Conservation (phyloP, 257 asterid species). For the Rubia yunnanensis region DNA sequence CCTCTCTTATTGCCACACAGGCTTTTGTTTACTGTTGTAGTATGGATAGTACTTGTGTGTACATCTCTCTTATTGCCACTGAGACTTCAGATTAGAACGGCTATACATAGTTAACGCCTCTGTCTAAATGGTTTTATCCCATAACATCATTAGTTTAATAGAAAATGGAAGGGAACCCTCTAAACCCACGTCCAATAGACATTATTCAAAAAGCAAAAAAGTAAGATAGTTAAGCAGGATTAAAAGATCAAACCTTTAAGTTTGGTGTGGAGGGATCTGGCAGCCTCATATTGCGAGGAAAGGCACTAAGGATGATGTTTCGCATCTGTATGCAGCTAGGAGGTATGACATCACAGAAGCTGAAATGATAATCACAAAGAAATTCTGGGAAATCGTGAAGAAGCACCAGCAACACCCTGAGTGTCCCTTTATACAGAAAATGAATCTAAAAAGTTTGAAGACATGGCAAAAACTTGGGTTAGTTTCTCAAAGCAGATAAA, state of each 20-base stretch:
- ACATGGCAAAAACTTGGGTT: slow-evolving; percentile 13
- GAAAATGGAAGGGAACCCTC: too few species aligned
- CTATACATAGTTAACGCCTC: too few species aligned
- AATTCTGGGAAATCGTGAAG: slow-evolving; percentile 98
- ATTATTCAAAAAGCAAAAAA: too few species aligned
- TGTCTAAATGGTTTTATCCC: too few species aligned
- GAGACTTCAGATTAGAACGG: too few species aligned
- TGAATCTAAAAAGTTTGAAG: slow-evolving; percentile 46
- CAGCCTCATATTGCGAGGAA: slow-evolving; percentile 96
- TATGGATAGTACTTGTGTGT: too few species aligned
- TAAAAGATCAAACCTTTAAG: slow-evolving; percentile 46
- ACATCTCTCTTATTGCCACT: too few species aligned
- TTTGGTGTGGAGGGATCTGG: slow-evolving; percentile 98
- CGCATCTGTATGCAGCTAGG: slow-evolving; percentile 98
- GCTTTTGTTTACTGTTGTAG: too few species aligned
- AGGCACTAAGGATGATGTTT: slow-evolving; percentile 88
- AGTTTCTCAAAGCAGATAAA: neutral
- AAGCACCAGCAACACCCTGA: slow-evolving; percentile 87
- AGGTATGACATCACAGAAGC: slow-evolving; percentile 98
- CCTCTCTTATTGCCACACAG: too few species aligned
- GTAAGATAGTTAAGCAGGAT: neutral
- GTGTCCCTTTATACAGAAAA: slow-evolving; percentile 84
- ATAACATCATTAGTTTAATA: too few species aligned
- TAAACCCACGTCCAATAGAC: too few species aligned
- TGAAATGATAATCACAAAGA: slow-evolving; percentile 96